Conservation (phyloP, 2,329 filamentous ascomycete species). For the Claviceps digitariae region DNA sequence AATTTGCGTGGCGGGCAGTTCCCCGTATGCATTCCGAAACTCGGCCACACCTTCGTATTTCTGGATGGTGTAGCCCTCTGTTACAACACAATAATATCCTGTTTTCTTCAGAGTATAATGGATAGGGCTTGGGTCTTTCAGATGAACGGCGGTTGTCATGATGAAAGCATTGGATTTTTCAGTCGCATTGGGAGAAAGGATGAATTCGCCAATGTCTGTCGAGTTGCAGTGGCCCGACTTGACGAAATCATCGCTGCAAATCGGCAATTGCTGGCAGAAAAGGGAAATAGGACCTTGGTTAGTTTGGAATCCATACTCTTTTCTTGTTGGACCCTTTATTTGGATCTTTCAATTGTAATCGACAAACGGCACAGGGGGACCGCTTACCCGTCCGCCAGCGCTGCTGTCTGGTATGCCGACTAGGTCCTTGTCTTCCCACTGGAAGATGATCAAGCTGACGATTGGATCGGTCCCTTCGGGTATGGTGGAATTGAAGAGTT, state of each 20-base stretch:
- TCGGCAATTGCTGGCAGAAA: conserved; percentile 27
- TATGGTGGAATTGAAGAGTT: conserved; percentile 51
- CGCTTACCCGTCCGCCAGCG: conserved; percentile 30
- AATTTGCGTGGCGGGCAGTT: conserved; percentile 89
- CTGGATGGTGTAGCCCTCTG: conserved; percentile 51
- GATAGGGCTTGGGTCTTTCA: conserved; percentile 60
- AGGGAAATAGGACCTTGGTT: neutral
- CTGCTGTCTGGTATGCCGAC: conserved; percentile 54
- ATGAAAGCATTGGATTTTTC: conserved; percentile 58
- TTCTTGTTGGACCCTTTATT: neutral
- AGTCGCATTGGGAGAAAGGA: conserved; percentile 64
- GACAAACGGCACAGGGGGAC: conserved; percentile 27
- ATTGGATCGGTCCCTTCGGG: conserved; percentile 52
- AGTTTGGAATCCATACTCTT: neutral
- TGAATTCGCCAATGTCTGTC: conserved; percentile 71
- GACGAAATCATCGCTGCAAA: conserved; percentile 65
- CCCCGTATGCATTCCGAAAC: conserved; percentile 92
- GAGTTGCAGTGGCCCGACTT: conserved; percentile 57
- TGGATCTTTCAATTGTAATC: neutral
- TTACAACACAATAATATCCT: conserved; percentile 90
- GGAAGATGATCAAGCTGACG: conserved; percentile 79
- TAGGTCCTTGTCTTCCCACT: conserved; percentile 75
- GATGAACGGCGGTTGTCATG: conserved; percentile 65
- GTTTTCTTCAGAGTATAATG: conserved; percentile 81
- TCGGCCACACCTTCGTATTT: conserved; percentile 73